Conservation (phyloP, 2,329 filamentous ascomycete genomes). For the Chrysosporium keratinophilum region DNA sequence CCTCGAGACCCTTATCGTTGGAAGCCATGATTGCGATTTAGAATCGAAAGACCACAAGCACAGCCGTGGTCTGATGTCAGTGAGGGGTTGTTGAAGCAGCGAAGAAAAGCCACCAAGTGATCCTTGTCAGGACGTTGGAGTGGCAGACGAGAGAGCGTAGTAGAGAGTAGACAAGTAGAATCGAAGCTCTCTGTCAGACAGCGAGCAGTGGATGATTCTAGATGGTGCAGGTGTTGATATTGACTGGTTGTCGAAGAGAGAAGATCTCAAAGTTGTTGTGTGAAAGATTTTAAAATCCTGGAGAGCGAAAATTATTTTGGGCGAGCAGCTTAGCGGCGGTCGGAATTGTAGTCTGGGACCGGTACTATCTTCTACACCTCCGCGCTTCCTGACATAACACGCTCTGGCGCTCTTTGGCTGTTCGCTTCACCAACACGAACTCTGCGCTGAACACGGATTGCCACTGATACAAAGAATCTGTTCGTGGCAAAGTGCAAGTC, state of each 20-base stretch:
- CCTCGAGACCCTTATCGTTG: slow-evolving; percentile 92
- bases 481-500: no score
- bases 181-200: slow-evolving; percentile 5
- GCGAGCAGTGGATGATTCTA: slow-evolving; percentile 10
- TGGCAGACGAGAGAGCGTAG: slow-evolving; percentile 1
- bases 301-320: slow-evolving; percentile 12
- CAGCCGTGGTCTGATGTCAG: slow-evolving; percentile 54
- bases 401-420: neutral
- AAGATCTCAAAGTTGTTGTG: slow-evolving; percentile 11
- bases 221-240: neutral
- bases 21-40: slow-evolving; percentile 86
- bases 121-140: slow-evolving; percentile 4
- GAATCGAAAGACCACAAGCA: slow-evolving; percentile 56
- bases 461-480: no score
- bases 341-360: neutral
- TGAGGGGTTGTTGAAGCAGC: slow-evolving; percentile 12
- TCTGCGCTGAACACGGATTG: no score
- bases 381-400: neutral
- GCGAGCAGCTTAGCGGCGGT: slow-evolving; percentile 3
- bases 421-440: no score
- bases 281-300: slow-evolving; percentile 10
- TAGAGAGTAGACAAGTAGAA: slow-evolving; percentile 5
- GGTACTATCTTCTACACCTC: neutral
- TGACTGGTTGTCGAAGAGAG: neutral
- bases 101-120: slow-evolving; percentile 7